Evolutionary conservation across 192 early-diverging fungal genomes (phyloP).

Genomic region (Chytriomyces sp.): DNA sequence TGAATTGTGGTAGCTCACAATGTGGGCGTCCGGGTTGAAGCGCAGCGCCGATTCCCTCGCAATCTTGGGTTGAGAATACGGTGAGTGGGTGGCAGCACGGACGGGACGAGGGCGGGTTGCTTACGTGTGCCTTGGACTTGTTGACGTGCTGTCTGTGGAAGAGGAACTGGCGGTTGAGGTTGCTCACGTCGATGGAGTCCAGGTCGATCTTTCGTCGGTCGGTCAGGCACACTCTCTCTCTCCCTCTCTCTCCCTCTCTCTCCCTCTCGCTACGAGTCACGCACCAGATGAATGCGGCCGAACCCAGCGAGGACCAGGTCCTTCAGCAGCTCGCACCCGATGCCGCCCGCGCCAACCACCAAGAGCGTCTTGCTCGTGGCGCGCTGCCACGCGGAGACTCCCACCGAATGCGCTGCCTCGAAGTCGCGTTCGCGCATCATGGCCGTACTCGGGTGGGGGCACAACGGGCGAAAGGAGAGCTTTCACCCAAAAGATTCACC

Average conservation of each 20-base stretch:
- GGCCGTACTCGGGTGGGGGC: too few species aligned
- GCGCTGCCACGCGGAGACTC: background rate
- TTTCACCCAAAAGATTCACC: too few species aligned
- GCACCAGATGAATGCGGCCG: conserved; percentile 73
- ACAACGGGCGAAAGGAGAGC: too few species aligned
- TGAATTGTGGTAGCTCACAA: conserved; percentile 77
- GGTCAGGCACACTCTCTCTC: too few species aligned
- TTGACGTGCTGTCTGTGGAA: conserved; percentile 94
- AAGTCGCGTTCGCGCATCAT: background rate
- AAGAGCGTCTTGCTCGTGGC: conserved; percentile 30
- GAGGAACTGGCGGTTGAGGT: conserved; percentile 98
- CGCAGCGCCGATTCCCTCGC: conserved; percentile 78
- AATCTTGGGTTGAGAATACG: conserved; percentile 48
- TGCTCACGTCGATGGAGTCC: conserved; percentile 98
- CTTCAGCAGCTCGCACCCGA: conserved; percentile 98
- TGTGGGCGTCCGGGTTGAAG: conserved; percentile 84
- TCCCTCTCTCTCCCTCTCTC: too few species aligned
- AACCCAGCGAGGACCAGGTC: conserved; percentile 90
- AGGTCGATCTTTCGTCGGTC: conserved; percentile 83
- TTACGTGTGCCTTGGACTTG: conserved; percentile 86
- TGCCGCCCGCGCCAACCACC: conserved; percentile 80
- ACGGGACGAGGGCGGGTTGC: conserved; percentile 11
- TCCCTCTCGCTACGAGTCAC: background rate
- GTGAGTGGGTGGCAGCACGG: background rate
- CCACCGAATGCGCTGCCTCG: conserved; percentile 1